Conservation (phyloP, 805 yeast species). For the Candida broadrunensis region DNA sequence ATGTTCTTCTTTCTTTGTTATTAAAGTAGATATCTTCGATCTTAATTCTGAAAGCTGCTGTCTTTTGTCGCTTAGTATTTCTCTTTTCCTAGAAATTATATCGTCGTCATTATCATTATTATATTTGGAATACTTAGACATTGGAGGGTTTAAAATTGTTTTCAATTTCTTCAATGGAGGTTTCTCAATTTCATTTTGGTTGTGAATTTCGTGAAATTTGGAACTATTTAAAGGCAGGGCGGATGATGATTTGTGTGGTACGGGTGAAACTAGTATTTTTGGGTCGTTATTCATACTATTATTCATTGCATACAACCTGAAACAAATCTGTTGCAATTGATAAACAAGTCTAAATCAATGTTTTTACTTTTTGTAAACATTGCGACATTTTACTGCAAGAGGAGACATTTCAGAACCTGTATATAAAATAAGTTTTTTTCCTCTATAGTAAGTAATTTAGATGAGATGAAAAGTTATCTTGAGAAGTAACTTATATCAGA, state of each 20-base stretch:
- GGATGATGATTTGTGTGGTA: background rate
- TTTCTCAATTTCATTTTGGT: background rate
- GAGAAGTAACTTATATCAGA: too few species aligned
- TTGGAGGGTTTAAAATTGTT: background rate
- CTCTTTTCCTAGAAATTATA: background rate
- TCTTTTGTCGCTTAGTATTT: background rate
- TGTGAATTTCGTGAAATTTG: background rate
- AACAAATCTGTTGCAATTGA: background rate
- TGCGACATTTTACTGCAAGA: background rate
- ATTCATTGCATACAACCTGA: background rate
- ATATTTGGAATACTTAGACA: background rate
- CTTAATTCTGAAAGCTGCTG: background rate
- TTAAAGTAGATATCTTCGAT: conserved; percentile 19
- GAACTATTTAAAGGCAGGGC: background rate
- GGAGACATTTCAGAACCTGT: background rate
- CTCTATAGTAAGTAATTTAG: too few species aligned
- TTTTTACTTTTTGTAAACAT: background rate
- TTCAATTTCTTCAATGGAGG: background rate
- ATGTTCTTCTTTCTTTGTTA: conserved; percentile 35
- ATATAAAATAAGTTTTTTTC: background rate
- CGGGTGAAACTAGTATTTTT: too few species aligned
- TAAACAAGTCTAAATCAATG: background rate
- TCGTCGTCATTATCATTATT: background rate
- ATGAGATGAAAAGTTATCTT: background rate
- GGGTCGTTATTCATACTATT: too few species aligned